Evolutionary conservation across 2,329 filamentous ascomycete genomes (phyloP).

Genomic region (Cladophialophora carrionii): DNA sequence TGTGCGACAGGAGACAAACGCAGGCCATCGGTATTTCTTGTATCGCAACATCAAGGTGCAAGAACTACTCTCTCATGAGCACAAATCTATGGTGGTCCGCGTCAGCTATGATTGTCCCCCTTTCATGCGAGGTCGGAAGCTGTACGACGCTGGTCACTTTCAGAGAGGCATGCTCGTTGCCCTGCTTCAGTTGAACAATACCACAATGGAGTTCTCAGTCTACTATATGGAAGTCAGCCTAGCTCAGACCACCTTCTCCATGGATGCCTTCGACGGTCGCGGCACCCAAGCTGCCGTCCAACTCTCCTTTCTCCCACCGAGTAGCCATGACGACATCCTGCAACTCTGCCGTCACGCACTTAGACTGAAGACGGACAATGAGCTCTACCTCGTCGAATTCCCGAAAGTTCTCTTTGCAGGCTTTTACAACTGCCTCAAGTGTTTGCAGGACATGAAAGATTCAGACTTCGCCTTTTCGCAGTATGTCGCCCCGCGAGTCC

Average conservation of each 20-base stretch:
- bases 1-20: constrained; percentile 25
- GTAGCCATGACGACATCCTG: constrained; percentile 35
- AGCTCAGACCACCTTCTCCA: constrained; percentile 34
- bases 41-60: constrained; percentile 29
- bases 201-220: constrained; percentile 36
- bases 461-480: constrained; percentile 38
- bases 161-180: constrained; percentile 42
- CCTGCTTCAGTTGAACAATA: constrained; percentile 38
- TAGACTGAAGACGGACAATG: constrained; percentile 22
- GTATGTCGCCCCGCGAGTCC: constrained; percentile 34
- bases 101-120: constrained; percentile 41
- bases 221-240: constrained; percentile 39
- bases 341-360: constrained; percentile 35
- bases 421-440: constrained; percentile 61
- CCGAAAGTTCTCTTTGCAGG: constrained; percentile 62
- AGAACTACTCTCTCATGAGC: constrained; percentile 33
- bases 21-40: constrained; percentile 30
- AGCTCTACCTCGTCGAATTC: constrained; percentile 60
- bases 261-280: constrained; percentile 28
- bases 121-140: constrained; percentile 36
- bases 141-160: constrained; percentile 38
- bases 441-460: constrained; percentile 58
- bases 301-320: constrained; percentile 27
- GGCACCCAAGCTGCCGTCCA: constrained; percentile 33
- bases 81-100: constrained; percentile 37